Evolutionary conservation across 1,139 yeast species (phyloP).

Genomic region (Kodamaea derodonti): DNA sequence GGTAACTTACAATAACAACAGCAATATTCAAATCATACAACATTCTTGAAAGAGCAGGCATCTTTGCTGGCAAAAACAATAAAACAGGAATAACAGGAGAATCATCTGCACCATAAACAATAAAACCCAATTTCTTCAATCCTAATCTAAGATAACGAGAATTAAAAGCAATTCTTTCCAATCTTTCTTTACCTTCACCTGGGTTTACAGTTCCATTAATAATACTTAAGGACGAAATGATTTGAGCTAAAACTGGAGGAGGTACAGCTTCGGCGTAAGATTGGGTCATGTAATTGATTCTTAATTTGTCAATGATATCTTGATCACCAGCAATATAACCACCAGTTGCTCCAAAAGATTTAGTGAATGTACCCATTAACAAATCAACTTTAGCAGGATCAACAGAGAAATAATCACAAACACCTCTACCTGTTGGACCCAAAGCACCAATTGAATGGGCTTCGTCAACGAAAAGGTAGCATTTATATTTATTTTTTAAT

Average conservation of each 20-base stretch:
- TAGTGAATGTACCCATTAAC: slow-evolving; percentile 95
- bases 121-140: slow-evolving; percentile 85
- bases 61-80: slow-evolving; percentile 84
- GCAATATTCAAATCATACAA: slow-evolving; percentile 80
- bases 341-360: slow-evolving; percentile 98
- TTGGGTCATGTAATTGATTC: slow-evolving; percentile 70
- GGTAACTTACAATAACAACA: slow-evolving; percentile 94
- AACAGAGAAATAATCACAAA: slow-evolving; percentile 87
- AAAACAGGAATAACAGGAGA: slow-evolving; percentile 93
- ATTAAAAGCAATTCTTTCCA: slow-evolving; percentile 91
- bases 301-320: slow-evolving; percentile 65
- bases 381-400: slow-evolving; percentile 75
- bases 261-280: slow-evolving; percentile 81
- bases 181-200: slow-evolving; percentile 89
- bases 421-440: slow-evolving; percentile 91
- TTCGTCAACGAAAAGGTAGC: slow-evolving; percentile 89
- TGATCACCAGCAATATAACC: slow-evolving; percentile 85
- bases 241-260: slow-evolving; percentile 89
- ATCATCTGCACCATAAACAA: slow-evolving; percentile 92
- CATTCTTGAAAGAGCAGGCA: slow-evolving; percentile 88
- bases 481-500: slow-evolving; percentile 80
- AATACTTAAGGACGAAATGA: slow-evolving; percentile 72
- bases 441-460: slow-evolving; percentile 98
- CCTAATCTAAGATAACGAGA: slow-evolving; percentile 91
- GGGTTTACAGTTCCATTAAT: slow-evolving; percentile 82